A percentile compares a stretch with the other conserved stretches of the same genome.
These are phyloP conservation scores for Colletotrichum sp. DNA, from an alignment of 2,329 filamentous ascomycete species.

Conservation along the genomic window DNA sequence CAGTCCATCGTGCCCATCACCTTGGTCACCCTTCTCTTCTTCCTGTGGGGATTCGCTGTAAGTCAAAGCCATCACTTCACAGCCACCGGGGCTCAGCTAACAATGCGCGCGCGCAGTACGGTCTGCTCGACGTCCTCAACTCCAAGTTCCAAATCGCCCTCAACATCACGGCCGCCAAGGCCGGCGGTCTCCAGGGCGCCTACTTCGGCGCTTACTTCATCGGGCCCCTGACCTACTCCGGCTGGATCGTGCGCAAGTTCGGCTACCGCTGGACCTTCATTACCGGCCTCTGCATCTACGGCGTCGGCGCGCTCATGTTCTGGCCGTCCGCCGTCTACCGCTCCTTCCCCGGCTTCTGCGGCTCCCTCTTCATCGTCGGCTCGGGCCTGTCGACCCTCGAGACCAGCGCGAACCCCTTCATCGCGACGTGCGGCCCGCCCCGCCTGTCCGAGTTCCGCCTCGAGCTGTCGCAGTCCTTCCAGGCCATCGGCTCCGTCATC, in stretches of 20 bases:
- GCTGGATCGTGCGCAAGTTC: constrained; percentile 65
- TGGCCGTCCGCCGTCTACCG: constrained; percentile 62
- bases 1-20: constrained; percentile 71
- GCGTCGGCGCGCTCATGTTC: constrained; percentile 61
- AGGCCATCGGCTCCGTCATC: constrained; percentile 62
- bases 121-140: constrained; percentile 45
- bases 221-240: constrained; percentile 40
- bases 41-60: constrained; percentile 54
- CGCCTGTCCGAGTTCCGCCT: constrained; percentile 63
- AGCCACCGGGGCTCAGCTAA: background rate
- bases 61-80: background rate
- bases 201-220: constrained; percentile 55
- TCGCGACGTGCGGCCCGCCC: constrained; percentile 63
- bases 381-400: constrained; percentile 54
- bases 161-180: constrained; percentile 47
- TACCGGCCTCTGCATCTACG: constrained; percentile 60
- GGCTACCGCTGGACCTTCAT: constrained; percentile 75
- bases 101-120: background rate
- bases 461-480: constrained; percentile 63
- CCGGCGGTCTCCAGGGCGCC: constrained; percentile 53
- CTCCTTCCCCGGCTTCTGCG: constrained; percentile 65
- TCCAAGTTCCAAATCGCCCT: constrained; percentile 54
- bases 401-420: constrained; percentile 61
- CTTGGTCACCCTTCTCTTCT: constrained; percentile 58
- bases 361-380: constrained; percentile 54